These are phyloP conservation scores for Sequoia sempervirens DNA, from an alignment of 75 land plant genomes.

Conservation along the genomic window DNA sequence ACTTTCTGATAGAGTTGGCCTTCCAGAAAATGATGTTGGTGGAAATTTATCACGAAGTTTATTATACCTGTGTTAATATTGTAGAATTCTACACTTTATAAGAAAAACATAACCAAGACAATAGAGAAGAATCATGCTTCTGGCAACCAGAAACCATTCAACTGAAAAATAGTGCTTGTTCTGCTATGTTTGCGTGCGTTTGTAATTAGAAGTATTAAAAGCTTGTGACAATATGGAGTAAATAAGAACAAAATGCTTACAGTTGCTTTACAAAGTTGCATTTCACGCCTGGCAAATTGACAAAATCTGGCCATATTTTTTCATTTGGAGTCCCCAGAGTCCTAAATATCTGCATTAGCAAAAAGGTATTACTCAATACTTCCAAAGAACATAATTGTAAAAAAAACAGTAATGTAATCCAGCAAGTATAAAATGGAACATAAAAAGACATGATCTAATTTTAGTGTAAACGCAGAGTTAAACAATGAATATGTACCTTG, in stretches of 20 bases:
- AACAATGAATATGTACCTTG: slow-evolving; percentile 49
- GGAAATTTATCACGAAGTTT: slow-evolving; percentile 89
- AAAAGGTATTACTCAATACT: neutral
- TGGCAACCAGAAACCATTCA: neutral
- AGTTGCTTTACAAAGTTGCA: slow-evolving; percentile 83
- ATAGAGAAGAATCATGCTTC: neutral
- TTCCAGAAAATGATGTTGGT: slow-evolving; percentile 77
- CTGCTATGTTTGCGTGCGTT: neutral
- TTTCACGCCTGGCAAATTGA: slow-evolving; percentile 72
- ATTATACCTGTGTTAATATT: slow-evolving; percentile 61
- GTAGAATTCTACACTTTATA: neutral
- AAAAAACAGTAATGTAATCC: neutral
- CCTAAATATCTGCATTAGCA: slow-evolving; percentile 65
- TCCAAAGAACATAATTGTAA: neutral
- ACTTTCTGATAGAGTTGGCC: slow-evolving; percentile 82
- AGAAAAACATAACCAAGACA: neutral
- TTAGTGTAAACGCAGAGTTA: neutral
- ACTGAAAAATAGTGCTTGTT: neutral
- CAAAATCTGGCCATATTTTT: slow-evolving; percentile 93
- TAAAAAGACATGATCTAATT: neutral
- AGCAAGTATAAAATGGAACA: neutral
- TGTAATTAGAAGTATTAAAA: neutral
- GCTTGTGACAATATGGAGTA: neutral
- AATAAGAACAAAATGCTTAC: slow-evolving; percentile 38
- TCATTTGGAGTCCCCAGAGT: slow-evolving; percentile 91